A percentile compares a stretch with the other conserved stretches of the same genome.
These are phyloP conservation scores for Lagenidium sp. DNA, from an alignment of 352 stramenopile genomes.

Conservation along the genomic window DNA sequence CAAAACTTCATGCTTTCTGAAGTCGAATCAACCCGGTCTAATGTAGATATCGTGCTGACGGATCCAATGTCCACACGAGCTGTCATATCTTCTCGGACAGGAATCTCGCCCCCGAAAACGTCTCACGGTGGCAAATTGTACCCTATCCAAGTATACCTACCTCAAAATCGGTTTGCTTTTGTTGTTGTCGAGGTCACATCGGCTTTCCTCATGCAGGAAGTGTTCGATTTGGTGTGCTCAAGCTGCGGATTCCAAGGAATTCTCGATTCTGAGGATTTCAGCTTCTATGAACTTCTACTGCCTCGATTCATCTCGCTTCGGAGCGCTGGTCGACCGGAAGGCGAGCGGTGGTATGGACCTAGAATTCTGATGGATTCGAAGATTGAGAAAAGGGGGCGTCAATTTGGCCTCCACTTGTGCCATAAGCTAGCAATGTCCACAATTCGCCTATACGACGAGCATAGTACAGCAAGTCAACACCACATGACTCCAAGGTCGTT, in stretches of 20 bases:
- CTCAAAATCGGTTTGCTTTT: constrained; percentile 79
- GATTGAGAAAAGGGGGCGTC: constrained; percentile 49
- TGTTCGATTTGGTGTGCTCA: constrained; percentile 71
- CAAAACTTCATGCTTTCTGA: constrained; percentile 40
- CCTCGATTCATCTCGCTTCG: constrained; percentile 80
- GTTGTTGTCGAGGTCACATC: constrained; percentile 61
- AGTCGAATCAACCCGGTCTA: constrained; percentile 35
- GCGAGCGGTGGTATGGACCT: constrained; percentile 76
- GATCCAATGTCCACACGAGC: constrained; percentile 51
- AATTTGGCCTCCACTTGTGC: constrained; percentile 73
- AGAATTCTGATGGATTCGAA: constrained; percentile 50
- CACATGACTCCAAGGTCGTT: constrained; percentile 73
- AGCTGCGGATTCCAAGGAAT: constrained; percentile 70
- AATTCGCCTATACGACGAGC: constrained; percentile 83
- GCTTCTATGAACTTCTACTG: constrained; percentile 78
- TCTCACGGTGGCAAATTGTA: constrained; percentile 23
- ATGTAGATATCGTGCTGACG: constrained; percentile 47
- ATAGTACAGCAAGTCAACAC: constrained; percentile 75
- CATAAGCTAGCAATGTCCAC: constrained; percentile 85
- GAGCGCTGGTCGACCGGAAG: constrained; percentile 74
- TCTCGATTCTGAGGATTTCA: constrained; percentile 68
- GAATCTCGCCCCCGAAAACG: constrained; percentile 44
- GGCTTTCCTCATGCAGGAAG: constrained; percentile 43
- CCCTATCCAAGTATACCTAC: constrained; percentile 72
- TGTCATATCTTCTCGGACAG: too few relatives aligned